Evolutionary conservation across 495 filamentous ascomycete genomes (phyloP), one percentile per base, ranked within the genome.

Genomic region (Aspergillus homomorphus): DNA sequence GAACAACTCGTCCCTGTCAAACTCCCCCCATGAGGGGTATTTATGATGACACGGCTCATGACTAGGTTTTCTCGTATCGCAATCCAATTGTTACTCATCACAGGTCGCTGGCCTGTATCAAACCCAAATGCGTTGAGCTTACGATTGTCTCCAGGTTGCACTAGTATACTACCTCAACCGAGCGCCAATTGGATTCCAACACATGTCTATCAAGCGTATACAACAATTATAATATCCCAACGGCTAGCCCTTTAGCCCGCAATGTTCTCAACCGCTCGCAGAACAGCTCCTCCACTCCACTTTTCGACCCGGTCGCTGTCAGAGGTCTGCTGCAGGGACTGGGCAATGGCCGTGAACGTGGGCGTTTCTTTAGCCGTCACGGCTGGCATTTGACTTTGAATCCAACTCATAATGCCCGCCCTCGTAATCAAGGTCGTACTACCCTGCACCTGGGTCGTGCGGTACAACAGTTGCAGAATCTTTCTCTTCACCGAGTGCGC

Each of bases 371-470:
- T 82, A 1, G 63, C 68, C 23, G 69, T 67, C 54, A 75, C 64
- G 53, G 71, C 65, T 0, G 69, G 71, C 10, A 81, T 66, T 67
- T 85, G 82, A 58, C 79, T 79, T 53, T 87, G 77, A 26, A 96
- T 80, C 91, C 93, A 98, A 56, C 82, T 87, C 51, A 94, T 68
- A 15, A 90, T 73, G n/a, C 89, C 92, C 21, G 88, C 86, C 61
- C 94, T 78, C 14, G 93, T 96, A 26, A 92, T 87, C 42, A 96
- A 74, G 14, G 91, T 96, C 21, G 87, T 89, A 67, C 90, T 91
- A 0, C 91, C 94, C 3, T 87, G 84, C 20, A 96, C 86, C 21
- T 80, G 79, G 0, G 85, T 87, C 8, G 85, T 83, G 23, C 89
- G 83, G 65, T 89, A 91, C 6, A 96, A 53, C 15, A 96, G 73